A percentile compares a stretch with the other conserved stretches of the same genome.
Evolutionary conservation across 1,139 yeast genomes (phyloP).

Genomic region (Hansenula lynferdii): DNA sequence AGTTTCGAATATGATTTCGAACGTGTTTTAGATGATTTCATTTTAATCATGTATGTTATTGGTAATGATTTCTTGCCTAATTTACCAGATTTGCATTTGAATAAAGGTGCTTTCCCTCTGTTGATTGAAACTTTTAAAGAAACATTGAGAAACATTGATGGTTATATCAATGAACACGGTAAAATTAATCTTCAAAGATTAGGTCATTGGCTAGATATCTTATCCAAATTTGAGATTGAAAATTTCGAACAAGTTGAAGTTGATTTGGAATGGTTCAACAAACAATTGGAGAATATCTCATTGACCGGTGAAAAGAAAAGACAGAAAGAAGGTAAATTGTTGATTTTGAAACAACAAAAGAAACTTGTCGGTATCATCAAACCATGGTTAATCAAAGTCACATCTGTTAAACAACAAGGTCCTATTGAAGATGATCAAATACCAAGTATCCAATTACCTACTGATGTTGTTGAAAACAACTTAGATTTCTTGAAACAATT

Average conservation of each 20-base stretch:
- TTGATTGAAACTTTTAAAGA: constrained; percentile 84
- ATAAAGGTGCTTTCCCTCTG: constrained; percentile 94
- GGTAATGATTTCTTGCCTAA: constrained; percentile 99
- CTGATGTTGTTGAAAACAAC: constrained; percentile 41
- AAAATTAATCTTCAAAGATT: constrained; percentile 70
- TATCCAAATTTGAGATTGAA: constrained; percentile 72
- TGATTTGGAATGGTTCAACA: constrained; percentile 89
- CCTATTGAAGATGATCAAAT: constrained; percentile 38
- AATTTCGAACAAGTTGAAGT: constrained; percentile 73
- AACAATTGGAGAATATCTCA: constrained; percentile 76
- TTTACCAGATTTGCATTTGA: constrained; percentile 87
- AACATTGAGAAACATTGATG: constrained; percentile 69
- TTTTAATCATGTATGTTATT: constrained; percentile 86
- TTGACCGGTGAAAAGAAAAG: constrained; percentile 67
- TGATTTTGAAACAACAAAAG: constrained; percentile 70
- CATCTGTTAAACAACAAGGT: constrained; percentile 27
- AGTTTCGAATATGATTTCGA: constrained; percentile 81
- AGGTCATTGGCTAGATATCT: constrained; percentile 64
- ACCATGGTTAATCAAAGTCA: constrained; percentile 60
- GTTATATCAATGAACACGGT: constrained; percentile 83
- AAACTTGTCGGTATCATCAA: constrained; percentile 48
- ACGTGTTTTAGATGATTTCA: constrained; percentile 86
- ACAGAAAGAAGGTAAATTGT: constrained; percentile 57
- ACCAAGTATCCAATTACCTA: constrained; percentile 44
- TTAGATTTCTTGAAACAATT: constrained; percentile 56